Evolutionary conservation across 2,329 filamentous ascomycete genomes (phyloP).

Genomic region (Beauveria scarabaeidicola): DNA sequence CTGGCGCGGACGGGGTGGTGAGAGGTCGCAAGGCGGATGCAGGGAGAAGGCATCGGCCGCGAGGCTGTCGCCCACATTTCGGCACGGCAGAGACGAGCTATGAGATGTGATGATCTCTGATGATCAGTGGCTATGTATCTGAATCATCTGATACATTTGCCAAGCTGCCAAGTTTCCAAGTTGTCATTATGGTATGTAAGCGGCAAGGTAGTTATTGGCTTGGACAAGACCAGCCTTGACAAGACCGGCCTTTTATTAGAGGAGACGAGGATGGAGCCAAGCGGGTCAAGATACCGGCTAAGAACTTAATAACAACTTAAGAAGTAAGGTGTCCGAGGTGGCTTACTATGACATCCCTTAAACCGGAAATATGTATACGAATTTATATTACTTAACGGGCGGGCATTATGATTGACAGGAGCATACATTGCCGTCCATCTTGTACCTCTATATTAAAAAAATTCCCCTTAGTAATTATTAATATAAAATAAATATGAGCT

Average conservation of each 20-base stretch:
- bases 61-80: background rate
- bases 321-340: background rate
- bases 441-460: background rate
- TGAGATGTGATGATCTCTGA: background rate
- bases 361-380: background rate
- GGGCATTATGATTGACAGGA: constrained; percentile 3
- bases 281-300: background rate
- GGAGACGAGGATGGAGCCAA: background rate
- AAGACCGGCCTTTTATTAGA: too few relatives aligned
- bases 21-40: background rate
- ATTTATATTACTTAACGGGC: constrained; percentile 1
- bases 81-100: too few relatives aligned
- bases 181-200: background rate
- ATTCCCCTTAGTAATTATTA: background rate
- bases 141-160: background rate
- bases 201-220: background rate
- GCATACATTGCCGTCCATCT: background rate
- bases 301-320: background rate
- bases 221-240: too few relatives aligned
- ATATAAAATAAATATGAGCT: background rate
- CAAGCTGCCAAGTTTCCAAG: background rate
- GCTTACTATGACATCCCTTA: background rate
- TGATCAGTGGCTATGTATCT: background rate
- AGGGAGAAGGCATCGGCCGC: background rate
- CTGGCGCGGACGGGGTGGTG: background rate